Conservation (phyloP, 106 monocot species). For the Acorus gramineus region DNA sequence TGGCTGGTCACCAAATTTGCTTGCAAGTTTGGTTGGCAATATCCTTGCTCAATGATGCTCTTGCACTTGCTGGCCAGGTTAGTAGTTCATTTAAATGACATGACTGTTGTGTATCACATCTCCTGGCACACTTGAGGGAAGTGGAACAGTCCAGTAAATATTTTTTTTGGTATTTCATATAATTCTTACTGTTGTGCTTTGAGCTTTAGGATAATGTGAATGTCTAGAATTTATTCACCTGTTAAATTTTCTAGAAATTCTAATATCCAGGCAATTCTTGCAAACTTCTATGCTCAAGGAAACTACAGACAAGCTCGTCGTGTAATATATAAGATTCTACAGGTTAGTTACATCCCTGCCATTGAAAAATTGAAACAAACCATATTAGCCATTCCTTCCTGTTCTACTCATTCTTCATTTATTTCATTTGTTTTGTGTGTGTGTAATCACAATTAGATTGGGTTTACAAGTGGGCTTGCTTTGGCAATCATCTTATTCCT, state of each 20-base stretch:
- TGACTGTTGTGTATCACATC: too few relatives aligned
- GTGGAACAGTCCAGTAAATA: neutral
- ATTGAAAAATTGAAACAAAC: neutral
- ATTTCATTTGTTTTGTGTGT: too few relatives aligned
- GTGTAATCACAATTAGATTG: constrained; percentile 37
- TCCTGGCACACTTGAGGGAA: too few relatives aligned
- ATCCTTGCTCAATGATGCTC: constrained; percentile 90
- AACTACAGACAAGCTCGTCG: constrained; percentile 58
- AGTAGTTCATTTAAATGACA: neutral
- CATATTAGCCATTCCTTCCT: too few relatives aligned
- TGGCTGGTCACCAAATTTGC: constrained; percentile 94
- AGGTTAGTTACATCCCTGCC: constrained; percentile 28
- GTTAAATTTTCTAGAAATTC: neutral
- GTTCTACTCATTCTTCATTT: too few relatives aligned
- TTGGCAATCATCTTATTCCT: constrained; percentile 54
- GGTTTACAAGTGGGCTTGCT: constrained; percentile 40
- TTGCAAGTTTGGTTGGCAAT: constrained; percentile 90
- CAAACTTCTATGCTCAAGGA: constrained; percentile 55
- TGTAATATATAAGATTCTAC: constrained; percentile 50
- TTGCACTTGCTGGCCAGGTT: constrained; percentile 97
- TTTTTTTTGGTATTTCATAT: neutral
- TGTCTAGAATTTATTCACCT: neutral
- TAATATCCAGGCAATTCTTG: constrained; percentile 74
- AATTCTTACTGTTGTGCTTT: neutral
- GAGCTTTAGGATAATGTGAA: neutral